phyloP scores from a whole-genome alignment of 1,139 yeast genomes.

The Suhomyces bribrorum region DNA sequence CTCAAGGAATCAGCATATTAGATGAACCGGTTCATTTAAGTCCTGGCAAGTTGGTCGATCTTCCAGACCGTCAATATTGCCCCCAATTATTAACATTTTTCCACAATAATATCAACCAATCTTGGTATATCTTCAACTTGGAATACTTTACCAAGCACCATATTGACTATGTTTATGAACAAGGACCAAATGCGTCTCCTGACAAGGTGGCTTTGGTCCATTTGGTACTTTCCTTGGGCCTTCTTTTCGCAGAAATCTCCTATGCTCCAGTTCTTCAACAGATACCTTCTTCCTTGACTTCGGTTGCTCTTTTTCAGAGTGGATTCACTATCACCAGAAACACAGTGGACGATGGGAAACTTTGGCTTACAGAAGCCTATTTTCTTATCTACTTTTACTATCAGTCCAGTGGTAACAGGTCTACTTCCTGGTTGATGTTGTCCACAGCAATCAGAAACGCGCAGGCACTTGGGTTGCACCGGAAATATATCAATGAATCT shows the following conservation, averaged over 20 bases:
- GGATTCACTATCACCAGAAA: constrained; percentile 32
- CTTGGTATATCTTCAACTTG: constrained; percentile 32
- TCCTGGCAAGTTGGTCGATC: constrained; percentile 14
- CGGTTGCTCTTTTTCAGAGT: constrained; percentile 28
- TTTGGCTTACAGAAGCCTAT: constrained; percentile 46
- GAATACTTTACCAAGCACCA: constrained; percentile 19
- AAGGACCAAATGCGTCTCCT: constrained; percentile 16
- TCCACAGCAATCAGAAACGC: constrained; percentile 29
- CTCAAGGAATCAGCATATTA: constrained; percentile 20
- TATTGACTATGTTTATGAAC: constrained; percentile 19
- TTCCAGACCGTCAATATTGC: constrained; percentile 18
- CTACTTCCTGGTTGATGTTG: constrained; percentile 40
- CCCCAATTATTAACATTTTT: constrained; percentile 17
- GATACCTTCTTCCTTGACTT: constrained; percentile 14
- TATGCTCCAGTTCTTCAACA: constrained; percentile 20
- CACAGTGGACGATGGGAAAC: constrained; percentile 37
- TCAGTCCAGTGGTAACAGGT: constrained; percentile 38
- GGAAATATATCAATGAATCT: constrained; percentile 26
- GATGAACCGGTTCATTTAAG: constrained; percentile 19
- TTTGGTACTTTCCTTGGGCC: constrained; percentile 43
- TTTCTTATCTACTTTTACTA: constrained; percentile 40
- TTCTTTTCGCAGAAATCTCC: constrained; percentile 28
- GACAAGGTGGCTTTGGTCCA: constrained; percentile 26
- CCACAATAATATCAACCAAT: constrained; percentile 22
- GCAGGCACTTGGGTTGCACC: constrained; percentile 29